These are phyloP conservation scores for Hymenoscyphus repandus DNA, from an alignment of 2,329 filamentous ascomycete species.

Conservation along the genomic window DNA sequence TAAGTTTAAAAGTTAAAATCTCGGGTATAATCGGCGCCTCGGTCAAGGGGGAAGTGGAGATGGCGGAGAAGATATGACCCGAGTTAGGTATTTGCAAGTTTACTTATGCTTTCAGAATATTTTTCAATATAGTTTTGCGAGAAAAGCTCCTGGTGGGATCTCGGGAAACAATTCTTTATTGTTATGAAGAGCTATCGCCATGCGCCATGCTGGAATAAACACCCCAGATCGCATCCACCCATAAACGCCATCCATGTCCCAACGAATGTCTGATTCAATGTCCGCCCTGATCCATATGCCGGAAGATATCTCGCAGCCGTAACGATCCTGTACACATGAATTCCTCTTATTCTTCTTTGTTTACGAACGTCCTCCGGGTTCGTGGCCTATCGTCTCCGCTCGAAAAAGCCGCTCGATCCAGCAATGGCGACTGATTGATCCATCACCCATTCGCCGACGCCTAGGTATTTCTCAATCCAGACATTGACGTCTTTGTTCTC, in stretches of 20 bases:
- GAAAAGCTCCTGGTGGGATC: background rate
- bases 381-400: slow-evolving; percentile 64
- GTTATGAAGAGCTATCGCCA: background rate
- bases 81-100: background rate
- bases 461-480: slow-evolving; percentile 91
- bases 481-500: slow-evolving; percentile 78
- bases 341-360: background rate
- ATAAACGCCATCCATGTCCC: background rate
- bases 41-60: background rate
- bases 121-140: background rate
- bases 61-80: background rate
- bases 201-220: background rate
- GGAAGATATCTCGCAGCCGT: background rate
- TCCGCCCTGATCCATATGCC: too few relatives aligned
- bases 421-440: slow-evolving; percentile 93
- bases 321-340: background rate
- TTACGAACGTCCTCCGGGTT: background rate
- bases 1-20: background rate
- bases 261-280: background rate
- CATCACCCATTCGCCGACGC: slow-evolving; percentile 96
- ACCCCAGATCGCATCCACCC: background rate
- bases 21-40: slow-evolving; percentile 1
- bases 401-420: slow-evolving; percentile 83
- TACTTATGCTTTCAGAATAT: background rate
- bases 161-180: background rate